Evolutionary conservation across 768 basidiomycete genomes (phyloP), one percentile per base, ranked within the genome.

Genomic region (Tulasnella sp.): DNA sequence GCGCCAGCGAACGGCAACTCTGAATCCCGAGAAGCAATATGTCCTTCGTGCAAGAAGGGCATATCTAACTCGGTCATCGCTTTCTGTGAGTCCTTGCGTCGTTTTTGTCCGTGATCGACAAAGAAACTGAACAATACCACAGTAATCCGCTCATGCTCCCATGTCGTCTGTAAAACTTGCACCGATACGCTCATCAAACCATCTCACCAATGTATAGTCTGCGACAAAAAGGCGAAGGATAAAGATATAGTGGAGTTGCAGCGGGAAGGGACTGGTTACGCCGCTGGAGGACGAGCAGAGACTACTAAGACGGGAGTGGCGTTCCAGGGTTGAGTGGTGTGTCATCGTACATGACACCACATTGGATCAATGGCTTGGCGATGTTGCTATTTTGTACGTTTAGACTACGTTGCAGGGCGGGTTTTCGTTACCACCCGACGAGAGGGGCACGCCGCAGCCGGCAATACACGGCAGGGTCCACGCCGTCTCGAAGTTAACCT

Each of bases 181-280:
- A 91, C 91, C 3, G 95, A 98, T 75, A 91, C 93, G 3, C 90
- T 99, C 61, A 91, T 96, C 23, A 89, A 89, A 40, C 89, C 92
- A 0, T 85, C 90, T 7, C 90, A 90, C 81, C 92, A 94, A 81
- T 99, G 98, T 82, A 89, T 96, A 16, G 91, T 93, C 11, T 99
- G 98, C 82, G 95, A 96, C 80, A 87, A 85, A 20, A 82, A 83
- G 80, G 82, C 95, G 32, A 86, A 85, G 69, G 90, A 91, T 42
- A 88, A 89, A 81, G 94, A 95, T 74, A 88, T 95, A 37, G 88
- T 98, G 70, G 91, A 94, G 82, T 83, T 99, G 55, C 91, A 91
- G 82, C 89, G 96, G 79, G 98, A 99, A 88, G 98, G 94, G 35
- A 98, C 96, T 13, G 96, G 96, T 0, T 98, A 93, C 82, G 95